Conservation (phyloP, 495 filamentous ascomycete genomes). For the Aspergillus bertholletiae region DNA sequence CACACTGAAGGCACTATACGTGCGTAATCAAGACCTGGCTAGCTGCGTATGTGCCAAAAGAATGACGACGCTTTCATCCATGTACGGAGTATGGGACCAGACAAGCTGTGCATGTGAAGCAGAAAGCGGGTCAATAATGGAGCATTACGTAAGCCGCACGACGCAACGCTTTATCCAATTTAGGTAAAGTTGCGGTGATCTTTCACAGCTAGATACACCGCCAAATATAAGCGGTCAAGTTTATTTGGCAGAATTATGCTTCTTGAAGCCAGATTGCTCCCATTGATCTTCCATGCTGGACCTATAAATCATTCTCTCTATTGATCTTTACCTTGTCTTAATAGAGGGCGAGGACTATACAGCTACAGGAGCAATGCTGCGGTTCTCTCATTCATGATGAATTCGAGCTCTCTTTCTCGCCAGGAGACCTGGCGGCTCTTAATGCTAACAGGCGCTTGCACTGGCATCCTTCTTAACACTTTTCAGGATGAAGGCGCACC, state of each 20-base stretch:
- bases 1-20: slow-evolving; percentile 4
- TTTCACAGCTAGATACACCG: slow-evolving; percentile 23
- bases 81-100: slow-evolving; percentile 1
- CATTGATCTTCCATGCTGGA: slow-evolving; percentile 2
- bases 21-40: background rate
- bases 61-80: background rate
- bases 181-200: background rate
- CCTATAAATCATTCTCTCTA: background rate
- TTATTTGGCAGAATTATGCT: slow-evolving; percentile 29
- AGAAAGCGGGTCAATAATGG: background rate
- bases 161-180: slow-evolving; percentile 15
- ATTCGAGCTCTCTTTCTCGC: slow-evolving; percentile 50
- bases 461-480: slow-evolving; percentile 75
- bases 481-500: slow-evolving; percentile 85
- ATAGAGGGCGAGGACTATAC: background rate
- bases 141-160: slow-evolving; percentile 12
- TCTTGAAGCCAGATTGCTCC: slow-evolving; percentile 35
- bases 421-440: slow-evolving; percentile 70
- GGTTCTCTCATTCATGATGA: slow-evolving; percentile 31
- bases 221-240: slow-evolving; percentile 21
- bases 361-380: slow-evolving; percentile 5
- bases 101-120: slow-evolving; percentile 8
- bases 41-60: background rate
- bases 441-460: slow-evolving; percentile 62
- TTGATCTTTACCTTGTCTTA: background rate